Evolutionary conservation across 2,329 filamentous ascomycete genomes (phyloP).

Genomic region (Scedosporium boydii): DNA sequence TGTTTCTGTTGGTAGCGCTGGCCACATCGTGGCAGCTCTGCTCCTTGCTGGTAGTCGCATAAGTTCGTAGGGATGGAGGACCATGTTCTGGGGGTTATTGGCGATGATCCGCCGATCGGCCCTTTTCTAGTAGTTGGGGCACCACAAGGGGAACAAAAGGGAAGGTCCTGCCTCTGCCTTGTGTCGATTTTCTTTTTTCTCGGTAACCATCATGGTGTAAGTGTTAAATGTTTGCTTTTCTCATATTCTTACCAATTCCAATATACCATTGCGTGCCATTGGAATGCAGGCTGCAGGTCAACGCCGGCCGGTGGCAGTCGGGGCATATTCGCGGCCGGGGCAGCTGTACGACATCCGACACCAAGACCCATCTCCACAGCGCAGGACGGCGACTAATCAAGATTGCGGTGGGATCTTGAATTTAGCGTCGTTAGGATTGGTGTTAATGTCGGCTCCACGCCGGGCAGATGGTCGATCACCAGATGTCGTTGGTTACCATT

Average conservation of each 20-base stretch:
- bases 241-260: not conserved
- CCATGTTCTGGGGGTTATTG: not conserved
- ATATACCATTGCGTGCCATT: not conserved
- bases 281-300: not conserved
- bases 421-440: not conserved
- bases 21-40: no score
- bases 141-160: not conserved
- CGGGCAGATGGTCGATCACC: not conserved
- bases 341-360: no score
- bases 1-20: no score
- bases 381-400: not conserved
- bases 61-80: no score
- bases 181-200: not conserved
- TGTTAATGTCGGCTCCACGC: not conserved
- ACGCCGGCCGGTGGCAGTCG: no score
- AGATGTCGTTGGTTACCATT: not conserved
- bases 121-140: not conserved
- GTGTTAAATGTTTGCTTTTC: not conserved
- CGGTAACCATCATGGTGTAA: no score
- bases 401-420: not conserved
- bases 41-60: no score
- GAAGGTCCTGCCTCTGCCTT: not conserved
- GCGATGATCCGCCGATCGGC: not conserved
- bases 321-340: no score
- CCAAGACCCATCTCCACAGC: not conserved